Base-by-base conservation (phyloP, 1,284 basidiomycete genomes). In the Ganoderma resinaceum region DNA sequence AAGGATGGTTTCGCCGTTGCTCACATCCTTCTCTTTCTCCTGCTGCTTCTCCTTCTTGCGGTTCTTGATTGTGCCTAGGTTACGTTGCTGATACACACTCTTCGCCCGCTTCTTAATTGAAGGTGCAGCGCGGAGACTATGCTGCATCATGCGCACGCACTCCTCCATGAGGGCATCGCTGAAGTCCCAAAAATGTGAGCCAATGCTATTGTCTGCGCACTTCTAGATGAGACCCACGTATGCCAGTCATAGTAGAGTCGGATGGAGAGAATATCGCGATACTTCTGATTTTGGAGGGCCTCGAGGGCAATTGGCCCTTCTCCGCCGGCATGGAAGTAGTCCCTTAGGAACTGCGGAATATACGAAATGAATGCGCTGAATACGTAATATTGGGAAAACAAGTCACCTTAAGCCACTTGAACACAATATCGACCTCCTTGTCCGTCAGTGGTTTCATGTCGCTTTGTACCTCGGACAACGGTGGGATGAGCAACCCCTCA, bases 401-500 rank as follows among this genome's bases (percentile, higher is more conserved):
- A 75, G 82, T 31, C 69, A 94, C 95, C 87, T 95, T 96, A 62
- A 99, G 82, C 98, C 98, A 99, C 78, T 97, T 98, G 84, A 99
- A 96, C 12, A 97, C 97, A 66, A 99, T 93, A 77, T 99, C 97
- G 35, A 99, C 94, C 82, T 99, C 97, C 82, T 97, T 96, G 76
- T 98, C 97, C 42, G 87, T 91, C 75, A 99, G 79, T 16, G 96
- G 92, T 72, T 92, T 91, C 95, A 99, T 94, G 66, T 95, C 92
- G 65, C 95, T 96, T 11, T 92, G 86, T n/a, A 90, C 84, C 72
- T 98, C 96, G 7, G 94, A 95, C 65, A 99, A 81, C 1, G 97
- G 95, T 3, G 98, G 98, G 5, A 99, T 91, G 64, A 99, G 88
- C 75, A 99, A 82, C 8, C 89, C 90, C 78, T 99, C 98, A 70